Evolutionary conservation across 768 basidiomycete genomes (phyloP).

Genomic region (Naematelia aurantialba): DNA sequence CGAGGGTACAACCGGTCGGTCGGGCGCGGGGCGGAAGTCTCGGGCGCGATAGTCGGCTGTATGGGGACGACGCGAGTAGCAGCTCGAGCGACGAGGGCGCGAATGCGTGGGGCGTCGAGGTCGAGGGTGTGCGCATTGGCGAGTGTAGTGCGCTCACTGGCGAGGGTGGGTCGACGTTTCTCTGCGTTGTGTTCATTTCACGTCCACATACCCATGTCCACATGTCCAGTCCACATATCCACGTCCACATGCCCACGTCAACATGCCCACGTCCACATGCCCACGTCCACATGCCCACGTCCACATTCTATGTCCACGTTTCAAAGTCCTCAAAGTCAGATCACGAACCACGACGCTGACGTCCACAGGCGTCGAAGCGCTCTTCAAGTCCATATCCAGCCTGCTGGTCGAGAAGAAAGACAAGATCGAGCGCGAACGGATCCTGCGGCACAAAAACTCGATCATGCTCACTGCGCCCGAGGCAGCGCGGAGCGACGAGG

Average conservation of each 20-base stretch:
- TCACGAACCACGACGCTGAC: no score
- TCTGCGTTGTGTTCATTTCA: no score
- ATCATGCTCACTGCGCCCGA: slow-evolving; percentile 39
- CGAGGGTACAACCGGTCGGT: not conserved
- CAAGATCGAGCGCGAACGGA: slow-evolving; percentile 40
- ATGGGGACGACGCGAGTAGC: slow-evolving; percentile 9
- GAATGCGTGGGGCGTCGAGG: slow-evolving; percentile 35
- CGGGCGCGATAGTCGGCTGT: slow-evolving; percentile 34
- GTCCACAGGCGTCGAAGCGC: slow-evolving; percentile 37
- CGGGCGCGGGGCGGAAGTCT: slow-evolving; percentile 34
- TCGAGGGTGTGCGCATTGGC: slow-evolving; percentile 37
- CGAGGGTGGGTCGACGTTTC: slow-evolving; percentile 36
- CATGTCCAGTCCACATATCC: no score
- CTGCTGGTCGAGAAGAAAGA: slow-evolving; percentile 37
- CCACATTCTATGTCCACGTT: no score
- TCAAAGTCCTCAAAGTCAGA: no score
- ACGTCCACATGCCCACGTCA: no score
- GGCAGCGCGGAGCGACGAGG: slow-evolving; percentile 7
- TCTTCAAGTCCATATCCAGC: slow-evolving; percentile 39
- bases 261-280: no score
- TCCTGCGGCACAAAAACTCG: slow-evolving; percentile 30
- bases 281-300: no score
- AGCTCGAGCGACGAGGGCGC: slow-evolving; percentile 15
- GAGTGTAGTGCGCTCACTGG: slow-evolving; percentile 42
- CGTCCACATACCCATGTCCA: no score